Evolutionary conservation across 352 stramenopile species (phyloP), one percentile per base, ranked within the genome.

Genomic region (Globisporangium polare): DNA sequence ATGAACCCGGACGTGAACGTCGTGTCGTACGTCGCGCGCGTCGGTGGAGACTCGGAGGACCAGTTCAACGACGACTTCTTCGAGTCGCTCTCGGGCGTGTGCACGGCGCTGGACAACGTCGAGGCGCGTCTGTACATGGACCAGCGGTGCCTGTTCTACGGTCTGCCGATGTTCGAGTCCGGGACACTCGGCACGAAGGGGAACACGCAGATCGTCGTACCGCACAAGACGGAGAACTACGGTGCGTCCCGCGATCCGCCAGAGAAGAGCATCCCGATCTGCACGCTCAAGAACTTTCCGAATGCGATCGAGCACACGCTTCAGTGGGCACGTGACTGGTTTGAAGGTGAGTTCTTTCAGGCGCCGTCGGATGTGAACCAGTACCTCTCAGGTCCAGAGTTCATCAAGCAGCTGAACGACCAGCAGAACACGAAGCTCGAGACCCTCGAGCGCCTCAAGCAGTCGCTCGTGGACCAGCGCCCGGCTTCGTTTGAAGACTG

Each of bases 281-380:
- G 98, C 69, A 99, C 98, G 1, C 80, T 99, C 22, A 99, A 99
- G 80, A 99, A 99, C 79, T 99, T 99, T 67, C 98, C 97, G 3
- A 99, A 99, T 74, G 92, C 98, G 49, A 99, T 99, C 69, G 96
- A 99, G 64, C 98, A 99, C 78, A 99, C 96, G 17, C 74, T 99
- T 17, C 95, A 99, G 71, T 99, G 97, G 97, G 97, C 97, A 26
- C 89, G 97, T 39, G 97, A 99, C 76, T 99, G 94, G 86, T 99
- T 99, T 75, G 97, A 99, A 76, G 97, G 96, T 22, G 90, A 96
- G 55, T 99, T 99, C 77, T 98, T 98, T 67, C 96, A 99, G 67
- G 87, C 85, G 13, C 89, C 95, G 6, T 95, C 97, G 35, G 97
- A 99, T 71, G 97, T 97, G 29, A 99, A 99, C 74, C 74, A 88